Percentiles rank a stretch among this genome's conserved stretches.
phyloP scores from a whole-genome alignment of 352 stramenopile species.

The Globisporangium splendens region DNA sequence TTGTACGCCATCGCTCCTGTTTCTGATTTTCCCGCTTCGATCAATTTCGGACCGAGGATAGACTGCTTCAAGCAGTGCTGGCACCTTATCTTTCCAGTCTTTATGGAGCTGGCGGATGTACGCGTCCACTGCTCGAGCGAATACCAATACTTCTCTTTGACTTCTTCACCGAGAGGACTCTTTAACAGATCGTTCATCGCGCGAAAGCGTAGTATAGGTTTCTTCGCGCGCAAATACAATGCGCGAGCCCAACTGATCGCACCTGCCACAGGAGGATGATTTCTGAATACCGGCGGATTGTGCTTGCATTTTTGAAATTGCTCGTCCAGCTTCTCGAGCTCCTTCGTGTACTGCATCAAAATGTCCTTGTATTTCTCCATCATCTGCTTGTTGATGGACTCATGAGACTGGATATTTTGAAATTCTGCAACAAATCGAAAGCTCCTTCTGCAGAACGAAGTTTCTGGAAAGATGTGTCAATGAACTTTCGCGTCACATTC shows the following conservation, averaged over 20 bases:
- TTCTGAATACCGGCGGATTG: conserved; percentile 90
- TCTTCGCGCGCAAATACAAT: conserved; percentile 91
- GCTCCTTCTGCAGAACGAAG: conserved; percentile 92
- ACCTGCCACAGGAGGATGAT: conserved; percentile 88
- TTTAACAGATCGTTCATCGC: conserved; percentile 93
- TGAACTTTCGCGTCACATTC: conserved; percentile 93
- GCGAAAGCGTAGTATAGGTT: conserved; percentile 92
- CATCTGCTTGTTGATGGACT: conserved; percentile 96
- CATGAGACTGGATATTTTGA: conserved; percentile 93
- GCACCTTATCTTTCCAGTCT: conserved; percentile 90
- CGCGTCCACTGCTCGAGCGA: conserved; percentile 89
- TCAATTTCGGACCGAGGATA: conserved; percentile 84
- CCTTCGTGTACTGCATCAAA: conserved; percentile 94
- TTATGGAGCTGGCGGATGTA: conserved; percentile 93
- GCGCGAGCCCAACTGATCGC: conserved; percentile 81
- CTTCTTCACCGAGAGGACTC: conserved; percentile 86
- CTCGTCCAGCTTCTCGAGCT: conserved; percentile 89
- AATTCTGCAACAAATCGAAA: conserved; percentile 97
- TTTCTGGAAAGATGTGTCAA: conserved; percentile 95
- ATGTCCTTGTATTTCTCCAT: conserved; percentile 97
- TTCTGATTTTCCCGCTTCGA: conserved; percentile 74
- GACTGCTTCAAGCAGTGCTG: conserved; percentile 89
- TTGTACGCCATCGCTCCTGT: conserved; percentile 76
- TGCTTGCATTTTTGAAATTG: conserved; percentile 88
- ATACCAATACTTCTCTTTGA: conserved; percentile 95